Evolutionary conservation across 768 basidiomycete genomes (phyloP).

Genomic region (Trametes villosa): DNA sequence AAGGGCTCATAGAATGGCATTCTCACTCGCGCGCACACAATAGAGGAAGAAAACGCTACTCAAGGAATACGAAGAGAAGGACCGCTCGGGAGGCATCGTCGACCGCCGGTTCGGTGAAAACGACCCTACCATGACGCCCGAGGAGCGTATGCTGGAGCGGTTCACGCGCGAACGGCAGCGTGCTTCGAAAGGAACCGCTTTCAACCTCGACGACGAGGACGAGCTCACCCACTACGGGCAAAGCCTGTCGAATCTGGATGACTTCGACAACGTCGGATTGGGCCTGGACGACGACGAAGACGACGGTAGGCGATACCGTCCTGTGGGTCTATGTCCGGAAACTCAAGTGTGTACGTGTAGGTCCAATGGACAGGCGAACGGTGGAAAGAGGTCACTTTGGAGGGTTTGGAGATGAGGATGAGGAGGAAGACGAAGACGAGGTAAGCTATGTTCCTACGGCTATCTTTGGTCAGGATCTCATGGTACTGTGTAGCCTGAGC

Average conservation of each 20-base stretch:
- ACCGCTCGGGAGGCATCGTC: constrained; percentile 84
- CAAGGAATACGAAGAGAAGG: constrained; percentile 84
- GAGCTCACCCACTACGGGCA: constrained; percentile 93
- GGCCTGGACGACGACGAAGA: constrained; percentile 57
- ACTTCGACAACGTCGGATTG: constrained; percentile 76
- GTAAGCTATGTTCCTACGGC: constrained; percentile 24
- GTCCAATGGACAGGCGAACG: constrained; percentile 67
- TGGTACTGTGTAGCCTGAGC: constrained; percentile 59
- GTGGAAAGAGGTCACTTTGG: constrained; percentile 82
- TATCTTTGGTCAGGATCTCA: neutral
- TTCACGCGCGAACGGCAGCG: constrained; percentile 91
- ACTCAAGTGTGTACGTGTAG: constrained; percentile 36
- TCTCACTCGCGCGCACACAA: constrained; percentile 4
- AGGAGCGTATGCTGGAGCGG: constrained; percentile 96
- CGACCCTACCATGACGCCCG: constrained; percentile 88
- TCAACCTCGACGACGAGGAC: constrained; percentile 92
- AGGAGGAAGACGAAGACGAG: constrained; percentile 58
- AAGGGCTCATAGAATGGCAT: neutral
- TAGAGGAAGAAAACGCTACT: constrained; percentile 88
- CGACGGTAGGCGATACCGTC: constrained; percentile 33
- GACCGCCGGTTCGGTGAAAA: constrained; percentile 98
- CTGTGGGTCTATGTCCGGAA: too few relatives aligned
- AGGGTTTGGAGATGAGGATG: constrained; percentile 78
- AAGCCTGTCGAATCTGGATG: constrained; percentile 82
- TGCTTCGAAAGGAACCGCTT: constrained; percentile 70